Evolutionary conservation across 176 grass and related monocot genomes (phyloP).

Genomic region (Aegilops speltoides): DNA sequence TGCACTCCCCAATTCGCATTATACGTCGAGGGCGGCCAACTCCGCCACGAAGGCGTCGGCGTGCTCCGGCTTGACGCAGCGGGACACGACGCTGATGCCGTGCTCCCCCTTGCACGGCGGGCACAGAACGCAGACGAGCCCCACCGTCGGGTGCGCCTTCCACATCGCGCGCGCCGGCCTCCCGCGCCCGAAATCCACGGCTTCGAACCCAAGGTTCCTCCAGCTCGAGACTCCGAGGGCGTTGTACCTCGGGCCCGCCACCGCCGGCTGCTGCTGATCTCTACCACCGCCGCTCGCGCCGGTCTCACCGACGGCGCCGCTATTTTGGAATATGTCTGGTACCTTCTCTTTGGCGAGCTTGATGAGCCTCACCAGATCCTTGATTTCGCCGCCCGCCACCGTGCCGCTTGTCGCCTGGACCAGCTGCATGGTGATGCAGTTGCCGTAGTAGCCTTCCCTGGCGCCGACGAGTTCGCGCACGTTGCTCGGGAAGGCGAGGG

Average conservation of each 20-base stretch:
- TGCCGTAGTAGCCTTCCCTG: constrained; percentile 32
- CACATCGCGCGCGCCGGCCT: neutral
- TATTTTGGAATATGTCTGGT: neutral
- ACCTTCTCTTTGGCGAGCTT: neutral
- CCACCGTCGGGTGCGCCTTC: neutral
- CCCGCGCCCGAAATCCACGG: neutral
- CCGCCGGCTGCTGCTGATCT: no score
- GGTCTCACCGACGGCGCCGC: no score
- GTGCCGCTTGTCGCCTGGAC: neutral
- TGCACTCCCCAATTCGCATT: no score
- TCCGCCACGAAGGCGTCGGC: no score
- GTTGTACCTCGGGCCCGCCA: neutral
- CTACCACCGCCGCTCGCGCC: no score
- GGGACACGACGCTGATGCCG: no score
- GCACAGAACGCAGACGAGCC: neutral
- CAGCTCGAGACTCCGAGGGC: neutral
- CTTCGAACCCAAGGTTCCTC: neutral
- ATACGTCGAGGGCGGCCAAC: no score
- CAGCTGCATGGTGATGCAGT: constrained; percentile 15
- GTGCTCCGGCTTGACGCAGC: no score
- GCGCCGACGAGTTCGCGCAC: neutral
- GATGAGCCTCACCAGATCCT: constrained; percentile 19
- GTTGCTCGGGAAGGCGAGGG: constrained; percentile 15
- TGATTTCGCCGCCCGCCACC: neutral
- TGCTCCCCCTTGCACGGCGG: no score